Base-by-base conservation (phyloP, 306 rosid species). In the Trichosanthes truncata region DNA sequence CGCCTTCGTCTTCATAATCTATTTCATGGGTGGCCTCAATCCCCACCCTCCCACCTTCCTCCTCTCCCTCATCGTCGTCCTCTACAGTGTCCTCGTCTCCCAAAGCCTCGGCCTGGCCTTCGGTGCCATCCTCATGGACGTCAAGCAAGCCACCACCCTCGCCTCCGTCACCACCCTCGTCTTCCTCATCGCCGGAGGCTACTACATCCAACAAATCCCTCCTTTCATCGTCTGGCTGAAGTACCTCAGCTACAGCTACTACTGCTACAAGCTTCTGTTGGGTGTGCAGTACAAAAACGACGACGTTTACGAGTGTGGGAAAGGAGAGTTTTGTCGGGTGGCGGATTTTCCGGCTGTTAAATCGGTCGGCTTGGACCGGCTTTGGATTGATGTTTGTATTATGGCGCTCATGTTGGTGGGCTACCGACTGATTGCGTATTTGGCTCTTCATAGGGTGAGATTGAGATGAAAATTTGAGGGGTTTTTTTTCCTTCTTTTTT, bases 11-110 rank as follows among this genome's bases (percentile, higher is more conserved):
- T 29, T 87, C 83, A 93, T 95, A 78, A 85, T 95, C 63, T 95
- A 95, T 59, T 95, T 97, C 97, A 95, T 95, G 98, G 98, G 98
- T 43, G 98, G 98, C 3, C 96, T 95, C 4, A 87, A 95, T 69
- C 89, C 98, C 49, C 87, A 95, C 79, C 91, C 95, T 3, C 48
- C 76, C 48, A 89, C 97, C 23, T 95, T 95, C 76, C 89, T 92
- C 71, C 97, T 93, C 53, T 92, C 99, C 21, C 93, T 95, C 10
- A 84, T 93, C 25, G 87, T 91, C 31, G 97, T 95, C 53, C 99
- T 95, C 49, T 95, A 95, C 84, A 93, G 91, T 45, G 99, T 95
- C 79, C 89, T 95, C 53, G 99, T 95, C 57, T 95, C 99, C 2
- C 99, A 95, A 72, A 91, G 97, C 68, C 97, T 95, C 10, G 99